A percentile compares a stretch with the other conserved stretches of the same genome.
Conservation (phyloP, 441 rosid genomes). For the Populus trichocarpa region DNA sequence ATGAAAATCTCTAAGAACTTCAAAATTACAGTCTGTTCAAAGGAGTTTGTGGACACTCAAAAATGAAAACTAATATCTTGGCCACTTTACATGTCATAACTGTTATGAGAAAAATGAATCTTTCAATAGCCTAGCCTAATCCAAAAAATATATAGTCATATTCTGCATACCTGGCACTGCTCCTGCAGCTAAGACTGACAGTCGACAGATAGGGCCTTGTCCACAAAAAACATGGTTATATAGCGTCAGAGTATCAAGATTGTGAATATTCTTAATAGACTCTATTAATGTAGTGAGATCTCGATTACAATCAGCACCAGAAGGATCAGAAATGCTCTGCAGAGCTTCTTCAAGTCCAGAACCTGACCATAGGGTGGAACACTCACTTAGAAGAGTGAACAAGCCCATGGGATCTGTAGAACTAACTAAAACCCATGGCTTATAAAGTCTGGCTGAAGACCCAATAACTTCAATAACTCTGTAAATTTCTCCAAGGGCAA, state of each 20-base stretch:
- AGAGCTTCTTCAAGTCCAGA: conserved; percentile 68
- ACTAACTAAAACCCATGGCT: conserved; percentile 57
- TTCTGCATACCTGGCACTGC: conserved; percentile 43
- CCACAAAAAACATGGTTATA: conserved; percentile 35
- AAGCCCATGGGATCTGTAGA: conserved; percentile 28
- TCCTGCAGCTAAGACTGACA: conserved; percentile 43
- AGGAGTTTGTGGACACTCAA: background rate
- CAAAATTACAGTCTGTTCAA: too few relatives aligned
- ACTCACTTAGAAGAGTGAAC: conserved; percentile 42
- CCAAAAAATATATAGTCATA: background rate
- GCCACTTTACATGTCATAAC: background rate
- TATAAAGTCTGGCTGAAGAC: conserved; percentile 48
- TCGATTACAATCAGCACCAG: conserved; percentile 28
- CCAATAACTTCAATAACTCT: conserved; percentile 56
- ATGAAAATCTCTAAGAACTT: too few relatives aligned
- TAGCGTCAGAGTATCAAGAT: conserved; percentile 36
- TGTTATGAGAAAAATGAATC: background rate
- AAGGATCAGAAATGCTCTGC: conserved; percentile 33
- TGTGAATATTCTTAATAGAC: conserved; percentile 38
- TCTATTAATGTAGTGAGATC: conserved; percentile 30
- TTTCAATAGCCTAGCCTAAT: background rate
- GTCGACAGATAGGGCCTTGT: conserved; percentile 38
- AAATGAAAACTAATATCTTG: background rate
- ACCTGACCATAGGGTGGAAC: conserved; percentile 51
- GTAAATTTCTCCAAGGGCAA: conserved; percentile 71